These are phyloP conservation scores for Phytopythium sindhum DNA, from an alignment of 352 stramenopile species.

Conservation along the genomic window DNA sequence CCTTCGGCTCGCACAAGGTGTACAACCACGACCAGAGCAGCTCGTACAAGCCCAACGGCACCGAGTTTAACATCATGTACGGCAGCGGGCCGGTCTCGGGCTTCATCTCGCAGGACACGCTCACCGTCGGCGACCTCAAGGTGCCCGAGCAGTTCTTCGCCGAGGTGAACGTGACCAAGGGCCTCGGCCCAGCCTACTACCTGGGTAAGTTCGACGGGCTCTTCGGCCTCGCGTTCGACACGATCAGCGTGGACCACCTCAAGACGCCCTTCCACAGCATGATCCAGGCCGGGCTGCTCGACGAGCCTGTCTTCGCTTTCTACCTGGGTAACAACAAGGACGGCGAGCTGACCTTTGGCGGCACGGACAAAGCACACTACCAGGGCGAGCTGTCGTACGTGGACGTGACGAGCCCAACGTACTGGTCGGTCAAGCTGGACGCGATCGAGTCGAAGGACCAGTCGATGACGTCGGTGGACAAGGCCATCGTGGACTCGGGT, in stretches of 20 bases:
- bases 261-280: conserved; percentile 94
- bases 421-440: conserved; percentile 78
- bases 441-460: conserved; percentile 55
- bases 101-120: conserved; percentile 87
- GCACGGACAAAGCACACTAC: conserved; percentile 89
- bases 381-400: conserved; percentile 93
- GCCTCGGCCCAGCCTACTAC: conserved; percentile 92
- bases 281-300: conserved; percentile 84
- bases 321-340: conserved; percentile 90
- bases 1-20: conserved; percentile 69
- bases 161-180: conserved; percentile 95
- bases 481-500: conserved; percentile 95
- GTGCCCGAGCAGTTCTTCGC: conserved; percentile 91
- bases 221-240: conserved; percentile 94
- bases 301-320: conserved; percentile 94
- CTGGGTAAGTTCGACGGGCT: conserved; percentile 98
- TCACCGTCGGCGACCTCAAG: conserved; percentile 60
- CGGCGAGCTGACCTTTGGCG: conserved; percentile 79
- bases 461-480: conserved; percentile 45
- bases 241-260: conserved; percentile 90
- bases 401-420: conserved; percentile 60
- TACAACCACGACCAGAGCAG: conserved; percentile 89
- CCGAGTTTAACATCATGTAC: conserved; percentile 95
- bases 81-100: conserved; percentile 91
- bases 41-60: conserved; percentile 90